Percentiles rank a stretch among this genome's conserved stretches.
Conservation (phyloP, 495 filamentous ascomycete species). For the Aeminium ludgeri region DNA sequence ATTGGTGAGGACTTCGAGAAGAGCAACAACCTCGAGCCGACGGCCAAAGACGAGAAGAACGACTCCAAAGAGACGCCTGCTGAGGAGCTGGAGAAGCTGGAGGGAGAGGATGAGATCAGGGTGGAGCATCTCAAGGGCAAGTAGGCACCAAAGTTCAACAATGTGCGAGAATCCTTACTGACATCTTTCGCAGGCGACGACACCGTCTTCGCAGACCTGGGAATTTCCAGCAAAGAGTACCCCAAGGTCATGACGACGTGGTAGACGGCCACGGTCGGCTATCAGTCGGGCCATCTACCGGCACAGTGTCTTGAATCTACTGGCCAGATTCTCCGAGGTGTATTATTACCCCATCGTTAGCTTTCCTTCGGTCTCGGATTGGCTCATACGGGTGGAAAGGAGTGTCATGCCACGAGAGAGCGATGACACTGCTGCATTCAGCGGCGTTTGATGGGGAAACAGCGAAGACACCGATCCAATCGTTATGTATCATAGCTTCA, state of each 20-base stretch:
- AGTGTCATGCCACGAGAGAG: too few species aligned
- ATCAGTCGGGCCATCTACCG: too few species aligned
- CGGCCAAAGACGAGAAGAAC: constrained; percentile 37
- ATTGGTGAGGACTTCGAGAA: constrained; percentile 52
- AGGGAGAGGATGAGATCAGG: constrained; percentile 45
- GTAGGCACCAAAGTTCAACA: constrained; percentile 20
- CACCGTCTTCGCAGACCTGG: constrained; percentile 26
- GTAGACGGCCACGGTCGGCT: constrained; percentile 11
- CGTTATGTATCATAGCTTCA: too few species aligned
- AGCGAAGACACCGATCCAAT: too few species aligned
- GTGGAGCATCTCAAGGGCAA: constrained; percentile 34
- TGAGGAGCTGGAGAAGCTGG: constrained; percentile 40
- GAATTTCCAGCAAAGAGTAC: constrained; percentile 26
- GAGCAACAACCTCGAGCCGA: constrained; percentile 36
- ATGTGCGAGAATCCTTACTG: not conserved
- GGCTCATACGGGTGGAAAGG: too few species aligned
- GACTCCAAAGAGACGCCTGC: constrained; percentile 40
- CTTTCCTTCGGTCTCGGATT: too few species aligned
- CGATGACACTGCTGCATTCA: too few species aligned
- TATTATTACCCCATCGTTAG: too few species aligned
- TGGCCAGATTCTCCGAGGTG: too few species aligned
- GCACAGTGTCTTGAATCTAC: too few species aligned
- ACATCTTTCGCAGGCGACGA: constrained; percentile 19
- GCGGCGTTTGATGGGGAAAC: too few species aligned
- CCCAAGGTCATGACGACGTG: constrained; percentile 25